Conservation (phyloP, 2,329 filamentous ascomycete species). For the Colletotrichum neosansevieriae region DNA sequence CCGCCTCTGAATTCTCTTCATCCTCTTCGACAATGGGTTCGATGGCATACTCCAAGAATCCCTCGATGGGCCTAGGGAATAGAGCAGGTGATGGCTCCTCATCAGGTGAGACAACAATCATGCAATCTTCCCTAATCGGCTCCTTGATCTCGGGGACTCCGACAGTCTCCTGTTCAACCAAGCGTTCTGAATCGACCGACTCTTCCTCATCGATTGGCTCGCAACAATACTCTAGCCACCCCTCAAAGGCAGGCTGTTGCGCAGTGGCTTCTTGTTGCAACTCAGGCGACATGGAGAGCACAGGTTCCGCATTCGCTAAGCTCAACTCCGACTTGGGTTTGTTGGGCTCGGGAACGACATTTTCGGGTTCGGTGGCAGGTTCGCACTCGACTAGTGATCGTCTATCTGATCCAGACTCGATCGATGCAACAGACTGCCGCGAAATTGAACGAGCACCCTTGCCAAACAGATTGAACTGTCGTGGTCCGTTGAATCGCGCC, state of each 20-base stretch:
- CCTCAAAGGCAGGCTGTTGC: slow-evolving; percentile 29
- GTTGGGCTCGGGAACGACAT: neutral
- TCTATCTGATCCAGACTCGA: slow-evolving; percentile 24
- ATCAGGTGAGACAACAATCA: slow-evolving; percentile 10
- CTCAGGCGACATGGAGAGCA: neutral
- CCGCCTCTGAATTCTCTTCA: slow-evolving; percentile 29
- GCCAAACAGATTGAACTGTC: slow-evolving; percentile 33
- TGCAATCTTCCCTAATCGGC: neutral
- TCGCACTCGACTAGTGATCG: slow-evolving; percentile 21
- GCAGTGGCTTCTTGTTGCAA: neutral
- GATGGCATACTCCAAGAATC: slow-evolving; percentile 31
- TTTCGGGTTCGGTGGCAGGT: slow-evolving; percentile 1
- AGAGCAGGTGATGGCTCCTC: neutral
- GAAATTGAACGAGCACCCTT: slow-evolving; percentile 34
- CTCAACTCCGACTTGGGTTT: neutral
- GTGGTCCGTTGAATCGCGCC: slow-evolving; percentile 35
- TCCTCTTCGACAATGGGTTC: slow-evolving; percentile 34
- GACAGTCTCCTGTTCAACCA: neutral
- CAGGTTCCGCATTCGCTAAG: neutral
- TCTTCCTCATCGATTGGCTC: slow-evolving; percentile 35
- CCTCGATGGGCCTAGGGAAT: slow-evolving; percentile 12
- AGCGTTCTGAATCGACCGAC: slow-evolving; percentile 13
- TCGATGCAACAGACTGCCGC: slow-evolving; percentile 30
- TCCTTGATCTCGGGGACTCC: neutral
- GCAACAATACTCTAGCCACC: slow-evolving; percentile 41